phyloP scores from a whole-genome alignment of 257 asterid genomes.

The Gardenia jasminoides region DNA sequence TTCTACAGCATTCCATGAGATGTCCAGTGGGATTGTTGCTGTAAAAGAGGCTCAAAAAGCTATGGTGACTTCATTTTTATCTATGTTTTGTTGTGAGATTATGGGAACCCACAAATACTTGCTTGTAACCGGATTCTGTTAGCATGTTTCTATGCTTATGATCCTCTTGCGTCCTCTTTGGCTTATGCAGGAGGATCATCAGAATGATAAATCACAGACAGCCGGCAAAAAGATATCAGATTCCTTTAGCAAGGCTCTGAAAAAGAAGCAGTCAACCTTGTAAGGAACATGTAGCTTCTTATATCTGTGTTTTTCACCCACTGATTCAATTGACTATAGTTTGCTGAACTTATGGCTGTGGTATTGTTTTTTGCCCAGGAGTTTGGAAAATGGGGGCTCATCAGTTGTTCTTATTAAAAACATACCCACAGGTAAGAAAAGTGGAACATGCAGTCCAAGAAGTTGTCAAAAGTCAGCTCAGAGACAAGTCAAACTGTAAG shows the following conservation, averaged over 20 bases:
- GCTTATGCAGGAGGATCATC: constrained; percentile 36
- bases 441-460: constrained; percentile 38
- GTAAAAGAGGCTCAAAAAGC: background rate
- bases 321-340: background rate
- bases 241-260: constrained; percentile 30
- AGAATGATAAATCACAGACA: constrained; percentile 25
- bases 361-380: constrained; percentile 34
- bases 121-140: background rate
- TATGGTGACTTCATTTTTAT: background rate
- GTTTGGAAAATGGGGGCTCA: constrained; percentile 38
- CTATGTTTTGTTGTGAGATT: background rate
- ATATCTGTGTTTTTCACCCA: background rate
- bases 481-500: constrained; percentile 12
- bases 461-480: constrained; percentile 35
- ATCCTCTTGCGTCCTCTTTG: background rate
- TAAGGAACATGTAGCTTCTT: constrained; percentile 29
- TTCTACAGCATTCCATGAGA: background rate
- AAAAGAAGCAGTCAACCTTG: constrained; percentile 46
- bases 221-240: constrained; percentile 34
- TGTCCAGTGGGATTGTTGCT: background rate
- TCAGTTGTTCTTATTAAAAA: constrained; percentile 61
- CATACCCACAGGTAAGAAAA: constrained; percentile 51
- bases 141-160: background rate
- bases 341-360: constrained; percentile 5
- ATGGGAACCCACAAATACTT: background rate